Percentiles rank a stretch among this genome's conserved stretches.
Evolutionary conservation across 2,329 filamentous ascomycete species (phyloP).

Genomic region (Penicillium glabrum): DNA sequence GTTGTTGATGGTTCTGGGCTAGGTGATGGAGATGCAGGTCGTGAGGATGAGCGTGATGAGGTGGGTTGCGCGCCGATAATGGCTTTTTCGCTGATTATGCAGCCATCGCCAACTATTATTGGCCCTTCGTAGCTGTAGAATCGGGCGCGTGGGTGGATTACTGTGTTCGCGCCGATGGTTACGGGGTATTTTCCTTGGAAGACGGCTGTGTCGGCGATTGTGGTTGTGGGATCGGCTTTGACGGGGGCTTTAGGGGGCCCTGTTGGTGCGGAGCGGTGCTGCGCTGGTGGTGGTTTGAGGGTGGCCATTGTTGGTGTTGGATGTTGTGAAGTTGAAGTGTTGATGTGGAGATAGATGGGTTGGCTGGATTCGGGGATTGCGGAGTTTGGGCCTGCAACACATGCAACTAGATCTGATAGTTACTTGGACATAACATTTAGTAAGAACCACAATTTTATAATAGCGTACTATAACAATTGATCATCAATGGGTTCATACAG

Average conservation of each 20-base stretch:
- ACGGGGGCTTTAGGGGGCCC: constrained; percentile 36
- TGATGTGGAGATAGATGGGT: background rate
- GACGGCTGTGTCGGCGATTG: constrained; percentile 39
- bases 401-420: background rate
- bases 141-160: constrained; percentile 82
- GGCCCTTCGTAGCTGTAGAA: constrained; percentile 77
- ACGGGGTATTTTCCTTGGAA: constrained; percentile 71
- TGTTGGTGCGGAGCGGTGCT: constrained; percentile 27
- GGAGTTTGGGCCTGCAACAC: constrained; percentile 9
- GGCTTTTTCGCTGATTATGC: constrained; percentile 72
- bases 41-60: constrained; percentile 6
- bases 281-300: constrained; percentile 30
- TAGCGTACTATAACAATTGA: background rate
- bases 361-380: constrained; percentile 10
- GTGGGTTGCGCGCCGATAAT: constrained; percentile 51
- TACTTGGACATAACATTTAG: background rate
- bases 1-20: constrained; percentile 2
- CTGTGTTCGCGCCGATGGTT: constrained; percentile 71
- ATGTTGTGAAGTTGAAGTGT: background rate
- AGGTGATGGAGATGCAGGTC: constrained; percentile 4
- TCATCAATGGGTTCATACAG: background rate
- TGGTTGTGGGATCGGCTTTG: constrained; percentile 36
- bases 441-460: background rate
- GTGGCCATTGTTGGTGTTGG: constrained; percentile 15
- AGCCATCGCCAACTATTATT: constrained; percentile 76